A percentile compares a stretch with the other conserved stretches of the same genome.
Conservation (phyloP, 129 eudicot genomes). For the Flaveria robusta region DNA sequence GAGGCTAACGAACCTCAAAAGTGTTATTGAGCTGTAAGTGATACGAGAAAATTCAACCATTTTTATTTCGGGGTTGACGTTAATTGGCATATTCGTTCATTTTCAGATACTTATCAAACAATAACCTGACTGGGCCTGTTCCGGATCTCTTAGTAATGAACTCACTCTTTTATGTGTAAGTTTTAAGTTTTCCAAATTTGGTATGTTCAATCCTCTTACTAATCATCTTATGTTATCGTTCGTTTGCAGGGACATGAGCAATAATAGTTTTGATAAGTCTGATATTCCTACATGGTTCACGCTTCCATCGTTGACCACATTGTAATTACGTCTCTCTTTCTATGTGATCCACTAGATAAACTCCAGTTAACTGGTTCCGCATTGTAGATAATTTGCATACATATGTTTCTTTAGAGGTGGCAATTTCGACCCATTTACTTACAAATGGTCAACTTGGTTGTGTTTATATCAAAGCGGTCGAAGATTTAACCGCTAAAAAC, state of each 20-base stretch:
- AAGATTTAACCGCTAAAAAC: neutral
- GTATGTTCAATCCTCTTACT: neutral
- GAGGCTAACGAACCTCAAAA: constrained; percentile 49
- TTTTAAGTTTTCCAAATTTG: neutral
- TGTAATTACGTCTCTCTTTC: constrained; percentile 59
- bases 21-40: constrained; percentile 69
- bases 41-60: neutral
- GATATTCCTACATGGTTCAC: constrained; percentile 71
- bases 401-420: neutral
- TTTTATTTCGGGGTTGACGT: neutral
- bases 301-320: constrained; percentile 70
- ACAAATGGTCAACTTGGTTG: neutral
- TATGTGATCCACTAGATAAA: neutral
- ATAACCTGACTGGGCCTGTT: constrained; percentile 59
- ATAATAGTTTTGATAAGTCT: constrained; percentile 65
- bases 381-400: neutral
- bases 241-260: constrained; percentile 95
- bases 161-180: constrained; percentile 73
- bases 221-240: neutral
- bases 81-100: constrained; percentile 10
- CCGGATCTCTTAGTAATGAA: constrained; percentile 74
- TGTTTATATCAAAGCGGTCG: neutral
- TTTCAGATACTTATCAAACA: constrained; percentile 75
- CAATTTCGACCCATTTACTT: neutral
- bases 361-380: neutral